Percentiles rank a stretch among this genome's conserved stretches.
Conservation (phyloP, 768 basidiomycete genomes). For the Tubosaeta sp. region DNA sequence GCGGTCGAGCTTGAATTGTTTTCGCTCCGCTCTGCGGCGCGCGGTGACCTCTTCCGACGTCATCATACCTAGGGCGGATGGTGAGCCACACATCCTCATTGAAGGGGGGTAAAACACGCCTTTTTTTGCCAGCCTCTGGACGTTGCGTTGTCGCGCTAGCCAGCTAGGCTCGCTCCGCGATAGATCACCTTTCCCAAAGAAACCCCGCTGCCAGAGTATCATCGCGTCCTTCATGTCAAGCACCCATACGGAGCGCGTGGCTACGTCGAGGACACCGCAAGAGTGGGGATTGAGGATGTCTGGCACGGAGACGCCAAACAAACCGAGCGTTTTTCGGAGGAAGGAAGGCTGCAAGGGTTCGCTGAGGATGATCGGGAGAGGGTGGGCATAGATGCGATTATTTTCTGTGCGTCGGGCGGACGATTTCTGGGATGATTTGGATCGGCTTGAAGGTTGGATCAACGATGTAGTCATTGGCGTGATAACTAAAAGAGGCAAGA, state of each 20-base stretch:
- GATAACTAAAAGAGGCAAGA: background rate
- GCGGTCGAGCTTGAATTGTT: constrained; percentile 90
- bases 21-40: constrained; percentile 79
- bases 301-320: constrained; percentile 57
- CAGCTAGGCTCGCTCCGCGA: constrained; percentile 95
- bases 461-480: constrained; percentile 40
- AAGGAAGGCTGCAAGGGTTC: constrained; percentile 37
- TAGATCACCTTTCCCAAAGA: constrained; percentile 96
- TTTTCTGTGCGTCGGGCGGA: constrained; percentile 57
- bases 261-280: constrained; percentile 70
- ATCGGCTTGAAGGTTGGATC: constrained; percentile 37
- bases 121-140: constrained; percentile 47
- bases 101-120: constrained; percentile 35
- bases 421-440: constrained; percentile 43
- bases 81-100: background rate
- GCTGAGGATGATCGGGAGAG: constrained; percentile 58
- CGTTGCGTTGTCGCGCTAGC: constrained; percentile 76
- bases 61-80: constrained; percentile 26
- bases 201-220: constrained; percentile 83
- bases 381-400: constrained; percentile 63
- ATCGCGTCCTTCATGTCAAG: constrained; percentile 55
- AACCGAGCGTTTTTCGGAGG: constrained; percentile 43
- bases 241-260: constrained; percentile 89
- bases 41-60: constrained; percentile 93
- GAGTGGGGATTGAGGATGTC: constrained; percentile 68